phyloP scores from a whole-genome alignment of 2,329 filamentous ascomycete species.

The Hypoxylon rubiginosum region DNA sequence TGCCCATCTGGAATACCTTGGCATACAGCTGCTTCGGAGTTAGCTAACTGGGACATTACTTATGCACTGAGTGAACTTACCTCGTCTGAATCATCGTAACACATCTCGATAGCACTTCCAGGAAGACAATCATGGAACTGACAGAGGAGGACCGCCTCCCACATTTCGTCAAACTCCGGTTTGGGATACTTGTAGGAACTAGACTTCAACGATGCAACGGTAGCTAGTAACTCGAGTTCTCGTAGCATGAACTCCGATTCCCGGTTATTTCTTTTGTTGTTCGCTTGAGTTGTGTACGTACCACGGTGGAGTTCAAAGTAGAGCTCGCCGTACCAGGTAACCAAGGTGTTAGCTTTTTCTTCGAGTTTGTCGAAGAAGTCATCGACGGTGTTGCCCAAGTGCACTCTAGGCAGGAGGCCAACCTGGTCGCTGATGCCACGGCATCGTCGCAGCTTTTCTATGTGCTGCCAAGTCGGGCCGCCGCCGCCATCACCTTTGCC shows the following conservation, averaged over 20 bases:
- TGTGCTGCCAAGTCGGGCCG: slow-evolving; percentile 91
- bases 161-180: slow-evolving; percentile 93
- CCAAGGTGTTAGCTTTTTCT: slow-evolving; percentile 81
- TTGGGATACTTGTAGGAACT: slow-evolving; percentile 90
- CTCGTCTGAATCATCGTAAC: slow-evolving; percentile 94
- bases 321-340: slow-evolving; percentile 97
- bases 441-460: slow-evolving; percentile 94
- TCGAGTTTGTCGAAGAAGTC: slow-evolving; percentile 92
- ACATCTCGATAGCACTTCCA: slow-evolving; percentile 97
- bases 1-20: slow-evolving; percentile 82
- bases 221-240: slow-evolving; percentile 89
- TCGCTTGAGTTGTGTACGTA: slow-evolving; percentile 96
- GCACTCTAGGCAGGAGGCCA: slow-evolving; percentile 85
- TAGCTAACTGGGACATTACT: background rate
- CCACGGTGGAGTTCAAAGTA: slow-evolving; percentile 98
- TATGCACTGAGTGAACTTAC: slow-evolving; percentile 54
- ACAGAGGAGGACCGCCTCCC: slow-evolving; percentile 91
- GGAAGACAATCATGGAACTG: slow-evolving; percentile 99
- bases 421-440: slow-evolving; percentile 91
- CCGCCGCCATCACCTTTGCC: slow-evolving; percentile 97
- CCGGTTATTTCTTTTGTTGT: slow-evolving; percentile 96
- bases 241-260: slow-evolving; percentile 86
- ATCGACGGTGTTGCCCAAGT: slow-evolving; percentile 90
- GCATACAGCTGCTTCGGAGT: slow-evolving; percentile 74
- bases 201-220: slow-evolving; percentile 82